Conservation (phyloP, 2,329 filamentous ascomycete species). For the Claviceps quebecensis region DNA sequence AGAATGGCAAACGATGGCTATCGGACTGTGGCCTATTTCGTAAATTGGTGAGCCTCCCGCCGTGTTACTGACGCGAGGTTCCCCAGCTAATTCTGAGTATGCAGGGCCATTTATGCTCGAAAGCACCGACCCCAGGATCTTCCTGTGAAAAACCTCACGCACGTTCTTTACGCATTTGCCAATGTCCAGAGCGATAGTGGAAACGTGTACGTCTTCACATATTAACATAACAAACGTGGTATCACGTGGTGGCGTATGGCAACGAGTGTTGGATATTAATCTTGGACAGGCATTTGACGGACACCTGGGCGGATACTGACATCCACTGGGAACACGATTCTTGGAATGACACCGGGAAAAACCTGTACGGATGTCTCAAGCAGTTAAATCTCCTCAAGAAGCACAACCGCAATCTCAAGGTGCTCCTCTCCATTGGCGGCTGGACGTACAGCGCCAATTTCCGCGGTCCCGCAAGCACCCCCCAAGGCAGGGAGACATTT, state of each 20-base stretch:
- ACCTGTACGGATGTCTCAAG: slow-evolving; percentile 81
- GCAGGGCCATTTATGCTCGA: slow-evolving; percentile 68
- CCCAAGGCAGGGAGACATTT: slow-evolving; percentile 55
- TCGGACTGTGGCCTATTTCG: slow-evolving; percentile 58
- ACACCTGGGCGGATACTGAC: slow-evolving; percentile 53
- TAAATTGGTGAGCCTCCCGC: slow-evolving; percentile 43
- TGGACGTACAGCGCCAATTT: slow-evolving; percentile 90
- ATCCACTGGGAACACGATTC: slow-evolving; percentile 58
- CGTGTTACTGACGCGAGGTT: background rate
- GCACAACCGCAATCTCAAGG: slow-evolving; percentile 67
- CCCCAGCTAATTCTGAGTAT: background rate
- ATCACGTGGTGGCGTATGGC: too few species aligned
- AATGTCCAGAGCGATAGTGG: slow-evolving; percentile 69
- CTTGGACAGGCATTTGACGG: slow-evolving; percentile 34
- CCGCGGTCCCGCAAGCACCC: slow-evolving; percentile 55
- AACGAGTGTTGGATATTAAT: background rate
- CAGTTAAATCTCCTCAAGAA: slow-evolving; percentile 77
- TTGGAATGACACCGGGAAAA: slow-evolving; percentile 59
- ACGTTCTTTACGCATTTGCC: slow-evolving; percentile 82
- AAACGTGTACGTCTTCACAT: slow-evolving; percentile 47
- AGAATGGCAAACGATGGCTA: slow-evolving; percentile 28
- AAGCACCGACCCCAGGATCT: slow-evolving; percentile 78
- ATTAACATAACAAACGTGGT: background rate
- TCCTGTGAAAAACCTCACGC: slow-evolving; percentile 67
- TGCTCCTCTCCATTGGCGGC: slow-evolving; percentile 76